A percentile compares a stretch with the other conserved stretches of the same genome.
These are phyloP conservation scores for Petunia axillaris DNA, from an alignment of 257 asterid genomes.

Conservation along the genomic window DNA sequence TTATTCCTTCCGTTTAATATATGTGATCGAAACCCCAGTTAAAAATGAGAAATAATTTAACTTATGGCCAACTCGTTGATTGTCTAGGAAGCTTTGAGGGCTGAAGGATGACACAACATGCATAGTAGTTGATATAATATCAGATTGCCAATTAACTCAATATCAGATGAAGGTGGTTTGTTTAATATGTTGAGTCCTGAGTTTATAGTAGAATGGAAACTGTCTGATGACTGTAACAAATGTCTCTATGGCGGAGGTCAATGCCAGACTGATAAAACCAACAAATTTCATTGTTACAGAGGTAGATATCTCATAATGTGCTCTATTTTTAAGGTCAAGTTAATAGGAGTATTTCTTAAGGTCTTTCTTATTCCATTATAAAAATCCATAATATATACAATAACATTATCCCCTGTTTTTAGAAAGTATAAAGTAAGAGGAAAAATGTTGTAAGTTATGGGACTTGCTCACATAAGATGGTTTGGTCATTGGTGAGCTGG, in stretches of 20 bases:
- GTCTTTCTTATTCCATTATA: no score
- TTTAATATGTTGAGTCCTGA: not conserved
- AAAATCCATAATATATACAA: no score
- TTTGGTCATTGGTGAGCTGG: no score
- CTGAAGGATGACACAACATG: conserved; percentile 89
- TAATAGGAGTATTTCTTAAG: no score
- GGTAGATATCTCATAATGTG: not conserved
- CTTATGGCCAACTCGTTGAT: conserved; percentile 12
- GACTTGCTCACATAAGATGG: no score
- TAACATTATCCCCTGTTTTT: no score
- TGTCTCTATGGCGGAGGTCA: not conserved
- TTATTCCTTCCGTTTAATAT: no score
- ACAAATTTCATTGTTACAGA: not conserved
- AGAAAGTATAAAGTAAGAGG: no score
- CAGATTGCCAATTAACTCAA: not conserved
- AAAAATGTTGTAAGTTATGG: no score
- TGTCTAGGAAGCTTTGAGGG: conserved; percentile 70
- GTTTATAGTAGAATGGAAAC: not conserved
- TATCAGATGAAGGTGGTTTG: not conserved
- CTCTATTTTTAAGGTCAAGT: conserved; percentile 16
- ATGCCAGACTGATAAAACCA: conserved; percentile 4
- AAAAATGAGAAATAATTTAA: conserved; percentile 29
- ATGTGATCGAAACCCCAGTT: no score
- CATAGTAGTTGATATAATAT: conserved; percentile 69
- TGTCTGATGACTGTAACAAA: not conserved